Percentiles rank a stretch among this genome's conserved stretches.
Evolutionary conservation across 768 basidiomycete species (phyloP).

Genomic region (Calocybe indica): DNA sequence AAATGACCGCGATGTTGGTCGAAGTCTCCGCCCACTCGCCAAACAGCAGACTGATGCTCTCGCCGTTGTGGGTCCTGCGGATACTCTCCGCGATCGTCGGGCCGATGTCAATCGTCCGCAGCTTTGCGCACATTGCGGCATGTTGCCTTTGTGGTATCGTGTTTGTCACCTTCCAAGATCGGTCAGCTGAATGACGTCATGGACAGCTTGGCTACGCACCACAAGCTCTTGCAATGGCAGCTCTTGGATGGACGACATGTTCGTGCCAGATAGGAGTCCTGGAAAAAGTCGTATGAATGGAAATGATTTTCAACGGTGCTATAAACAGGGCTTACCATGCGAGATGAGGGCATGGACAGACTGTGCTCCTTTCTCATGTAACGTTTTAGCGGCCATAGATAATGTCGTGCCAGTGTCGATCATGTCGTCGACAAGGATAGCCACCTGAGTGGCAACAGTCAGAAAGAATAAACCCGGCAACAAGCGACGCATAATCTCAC

Average conservation of each 20-base stretch:
- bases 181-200: neutral
- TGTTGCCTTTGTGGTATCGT: constrained; percentile 84
- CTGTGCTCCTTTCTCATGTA: constrained; percentile 86
- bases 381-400: constrained; percentile 74
- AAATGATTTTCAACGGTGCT: constrained; percentile 7
- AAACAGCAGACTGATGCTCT: constrained; percentile 85
- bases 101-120: constrained; percentile 87
- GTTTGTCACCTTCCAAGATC: constrained; percentile 68
- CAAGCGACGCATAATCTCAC: constrained; percentile 24
- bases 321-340: constrained; percentile 59
- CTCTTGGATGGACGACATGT: constrained; percentile 58
- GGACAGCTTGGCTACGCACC: constrained; percentile 36
- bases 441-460: constrained; percentile 45
- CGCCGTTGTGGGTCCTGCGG: constrained; percentile 89
- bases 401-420: constrained; percentile 94
- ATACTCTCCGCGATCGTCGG: constrained; percentile 95
- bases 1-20: no score
- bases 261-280: constrained; percentile 74
- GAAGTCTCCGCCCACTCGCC: constrained; percentile 68
- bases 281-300: constrained; percentile 1
- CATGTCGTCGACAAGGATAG: constrained; percentile 98
- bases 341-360: constrained; percentile 85
- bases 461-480: neutral
- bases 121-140: constrained; percentile 56
- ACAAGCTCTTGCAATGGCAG: constrained; percentile 84